Evolutionary conservation across 2,329 filamentous ascomycete species (phyloP).

Genomic region (Fusarium graminum): DNA sequence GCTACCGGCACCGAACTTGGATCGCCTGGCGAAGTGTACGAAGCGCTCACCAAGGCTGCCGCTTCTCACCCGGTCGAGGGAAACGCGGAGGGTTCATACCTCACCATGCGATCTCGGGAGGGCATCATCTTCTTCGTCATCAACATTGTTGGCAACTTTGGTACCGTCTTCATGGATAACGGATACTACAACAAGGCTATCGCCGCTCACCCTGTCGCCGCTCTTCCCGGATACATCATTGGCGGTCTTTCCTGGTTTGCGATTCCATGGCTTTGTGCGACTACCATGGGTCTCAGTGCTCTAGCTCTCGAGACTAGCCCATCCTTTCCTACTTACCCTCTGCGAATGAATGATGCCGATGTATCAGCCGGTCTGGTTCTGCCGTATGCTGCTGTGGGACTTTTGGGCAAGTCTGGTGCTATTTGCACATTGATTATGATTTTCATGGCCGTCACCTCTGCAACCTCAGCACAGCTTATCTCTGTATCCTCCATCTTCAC

Average conservation of each 20-base stretch:
- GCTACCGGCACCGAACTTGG: conserved; percentile 79
- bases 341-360: conserved; percentile 63
- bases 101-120: conserved; percentile 80
- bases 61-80: conserved; percentile 79
- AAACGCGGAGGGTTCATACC: conserved; percentile 83
- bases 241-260: conserved; percentile 92
- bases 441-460: conserved; percentile 78
- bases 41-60: conserved; percentile 78
- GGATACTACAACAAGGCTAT: conserved; percentile 95
- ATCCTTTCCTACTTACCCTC: conserved; percentile 64
- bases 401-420: conserved; percentile 67
- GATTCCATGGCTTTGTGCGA: conserved; percentile 90
- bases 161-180: conserved; percentile 87
- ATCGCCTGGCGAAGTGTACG: conserved; percentile 82
- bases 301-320: conserved; percentile 75
- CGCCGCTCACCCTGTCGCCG: conserved; percentile 85
- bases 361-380: conserved; percentile 87
- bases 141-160: conserved; percentile 86
- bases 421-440: conserved; percentile 47
- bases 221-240: conserved; percentile 88
- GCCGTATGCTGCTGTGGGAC: conserved; percentile 84
- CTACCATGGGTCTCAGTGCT: conserved; percentile 86
- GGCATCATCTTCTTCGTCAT: conserved; percentile 93
- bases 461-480: conserved; percentile 85
- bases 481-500: conserved; percentile 84